Base-by-base conservation (phyloP, 2,329 filamentous ascomycete genomes). In the Aspergillus sp. region DNA sequence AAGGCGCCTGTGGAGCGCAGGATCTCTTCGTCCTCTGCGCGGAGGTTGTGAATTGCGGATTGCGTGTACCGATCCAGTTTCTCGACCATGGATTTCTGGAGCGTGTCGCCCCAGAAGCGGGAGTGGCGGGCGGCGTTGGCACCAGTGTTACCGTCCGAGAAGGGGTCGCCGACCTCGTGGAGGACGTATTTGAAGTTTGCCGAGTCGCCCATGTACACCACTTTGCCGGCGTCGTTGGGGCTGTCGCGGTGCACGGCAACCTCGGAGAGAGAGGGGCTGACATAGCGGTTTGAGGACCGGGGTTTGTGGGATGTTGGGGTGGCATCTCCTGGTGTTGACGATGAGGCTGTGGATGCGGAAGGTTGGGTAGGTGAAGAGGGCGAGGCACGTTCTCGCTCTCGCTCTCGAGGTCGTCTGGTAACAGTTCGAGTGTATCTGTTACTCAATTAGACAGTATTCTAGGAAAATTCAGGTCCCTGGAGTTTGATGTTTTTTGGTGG, bases 161-260 rank as follows among this genome's bases (percentile, higher is more conserved):
- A 53, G 7, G 50, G 50, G 22, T 53, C 50, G 17, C 50, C 50
- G 9, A 53, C 50, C 23, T 53, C 50, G 50, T 53, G 50, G 19
- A 53, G 17, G 28, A n/a, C 17, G 50, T 53, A 53, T 53, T 53
- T 53, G 50, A 53, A 53, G 30, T 53, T 53, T 17, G 50, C 50
- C 2, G 50, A 53, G 50, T 53, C 50, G 23, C 50, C 50, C 50
- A 53, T 53, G 31, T 53, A 53, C 17, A 53, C 50, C 13, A 53
- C 50, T 22, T 53, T 53, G 17, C 50, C 50, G 28, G 50, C 28
- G 50, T 38, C 50, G 19, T 53, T 53, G 28, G 28, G 15, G 31
- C 50, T 23, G 19, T 41, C 50, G 19, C 38, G 31, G 31, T 53
- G 50, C 17, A 53, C 50, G n/a, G 50, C 50, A 17, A 53, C 38